Conservation (phyloP, 352 stramenopile genomes). For the Globisporangium acanthophoron region DNA sequence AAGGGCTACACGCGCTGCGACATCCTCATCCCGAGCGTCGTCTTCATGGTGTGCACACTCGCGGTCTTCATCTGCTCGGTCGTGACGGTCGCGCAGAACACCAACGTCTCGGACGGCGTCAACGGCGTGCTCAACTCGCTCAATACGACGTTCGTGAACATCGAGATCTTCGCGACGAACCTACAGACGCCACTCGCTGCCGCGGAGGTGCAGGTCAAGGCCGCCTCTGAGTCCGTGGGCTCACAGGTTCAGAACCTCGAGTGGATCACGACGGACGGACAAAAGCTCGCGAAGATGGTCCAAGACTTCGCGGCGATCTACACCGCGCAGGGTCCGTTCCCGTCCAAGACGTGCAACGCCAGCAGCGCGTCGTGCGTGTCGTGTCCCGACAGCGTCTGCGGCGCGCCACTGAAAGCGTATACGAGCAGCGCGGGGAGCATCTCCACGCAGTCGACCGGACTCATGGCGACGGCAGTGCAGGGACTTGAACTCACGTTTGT, state of each 20-base stretch:
- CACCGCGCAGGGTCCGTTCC: constrained; percentile 46
- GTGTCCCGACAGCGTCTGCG: constrained; percentile 51
- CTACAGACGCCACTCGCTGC: constrained; percentile 41
- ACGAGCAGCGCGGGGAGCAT: constrained; percentile 21
- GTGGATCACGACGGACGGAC: constrained; percentile 48
- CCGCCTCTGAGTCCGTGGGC: constrained; percentile 35
- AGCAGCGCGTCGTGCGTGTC: constrained; percentile 42
- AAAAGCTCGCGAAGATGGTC: constrained; percentile 52
- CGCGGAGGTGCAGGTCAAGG: constrained; percentile 33
- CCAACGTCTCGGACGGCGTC: constrained; percentile 70
- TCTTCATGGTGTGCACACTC: constrained; percentile 58
- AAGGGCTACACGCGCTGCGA: constrained; percentile 80
- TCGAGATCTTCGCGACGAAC: constrained; percentile 70
- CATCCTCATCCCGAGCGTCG: constrained; percentile 55
- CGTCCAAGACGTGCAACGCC: constrained; percentile 36
- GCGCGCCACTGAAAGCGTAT: constrained; percentile 38
- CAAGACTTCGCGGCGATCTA: constrained; percentile 52
- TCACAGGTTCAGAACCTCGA: constrained; percentile 32
- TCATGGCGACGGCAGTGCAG: constrained; percentile 25
- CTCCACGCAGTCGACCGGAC: constrained; percentile 12
- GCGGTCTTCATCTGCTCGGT: constrained; percentile 79
- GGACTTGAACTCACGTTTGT: constrained; percentile 42
- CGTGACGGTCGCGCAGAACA: constrained; percentile 71
- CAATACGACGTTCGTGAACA: constrained; percentile 66
- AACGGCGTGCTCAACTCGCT: constrained; percentile 58